A percentile compares a stretch with the other conserved stretches of the same genome.
phyloP scores from a whole-genome alignment of 768 basidiomycete genomes.

The Boletus subparvulus region DNA sequence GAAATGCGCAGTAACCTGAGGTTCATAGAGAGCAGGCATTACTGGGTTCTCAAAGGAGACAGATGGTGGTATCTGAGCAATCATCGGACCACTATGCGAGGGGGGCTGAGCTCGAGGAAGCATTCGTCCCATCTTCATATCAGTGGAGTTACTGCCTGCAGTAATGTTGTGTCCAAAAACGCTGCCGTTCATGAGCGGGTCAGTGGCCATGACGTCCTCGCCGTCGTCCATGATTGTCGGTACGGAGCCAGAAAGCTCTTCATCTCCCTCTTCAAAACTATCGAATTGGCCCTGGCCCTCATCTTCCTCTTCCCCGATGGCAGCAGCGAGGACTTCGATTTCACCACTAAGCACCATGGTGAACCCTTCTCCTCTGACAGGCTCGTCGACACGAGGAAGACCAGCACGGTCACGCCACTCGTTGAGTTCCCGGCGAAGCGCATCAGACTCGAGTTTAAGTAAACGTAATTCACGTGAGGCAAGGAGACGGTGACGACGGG shows the following conservation, averaged over 20 bases:
- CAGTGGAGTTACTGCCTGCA: slow-evolving; percentile 33
- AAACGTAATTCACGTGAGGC: slow-evolving; percentile 80
- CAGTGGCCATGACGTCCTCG: slow-evolving; percentile 31
- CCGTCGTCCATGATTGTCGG: slow-evolving; percentile 29
- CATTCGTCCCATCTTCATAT: slow-evolving; percentile 27
- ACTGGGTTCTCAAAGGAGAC: slow-evolving; percentile 56
- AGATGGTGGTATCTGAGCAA: slow-evolving; percentile 43
- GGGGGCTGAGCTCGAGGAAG: slow-evolving; percentile 21
- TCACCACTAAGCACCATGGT: slow-evolving; percentile 68
- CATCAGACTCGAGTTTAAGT: slow-evolving; percentile 79
- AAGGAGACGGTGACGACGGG: slow-evolving; percentile 76
- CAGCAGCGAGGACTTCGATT: slow-evolving; percentile 58
- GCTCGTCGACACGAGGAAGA: slow-evolving; percentile 71
- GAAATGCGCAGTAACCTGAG: slow-evolving; percentile 35
- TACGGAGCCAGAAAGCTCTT: slow-evolving; percentile 34
- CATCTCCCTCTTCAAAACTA: slow-evolving; percentile 43
- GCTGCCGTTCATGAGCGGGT: slow-evolving; percentile 33
- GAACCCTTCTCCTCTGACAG: slow-evolving; percentile 69
- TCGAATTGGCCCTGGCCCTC: slow-evolving; percentile 41
- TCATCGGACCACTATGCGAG: slow-evolving; percentile 40
- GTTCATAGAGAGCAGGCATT: slow-evolving; percentile 45
- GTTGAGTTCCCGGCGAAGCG: slow-evolving; percentile 87
- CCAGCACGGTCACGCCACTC: slow-evolving; percentile 84
- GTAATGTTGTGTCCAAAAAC: slow-evolving; percentile 30
- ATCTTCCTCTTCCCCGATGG: slow-evolving; percentile 57